Evolutionary conservation across 805 yeast genomes (phyloP), one percentile per base, ranked within the genome.

Genomic region (Metschnikowia reukaufii): DNA sequence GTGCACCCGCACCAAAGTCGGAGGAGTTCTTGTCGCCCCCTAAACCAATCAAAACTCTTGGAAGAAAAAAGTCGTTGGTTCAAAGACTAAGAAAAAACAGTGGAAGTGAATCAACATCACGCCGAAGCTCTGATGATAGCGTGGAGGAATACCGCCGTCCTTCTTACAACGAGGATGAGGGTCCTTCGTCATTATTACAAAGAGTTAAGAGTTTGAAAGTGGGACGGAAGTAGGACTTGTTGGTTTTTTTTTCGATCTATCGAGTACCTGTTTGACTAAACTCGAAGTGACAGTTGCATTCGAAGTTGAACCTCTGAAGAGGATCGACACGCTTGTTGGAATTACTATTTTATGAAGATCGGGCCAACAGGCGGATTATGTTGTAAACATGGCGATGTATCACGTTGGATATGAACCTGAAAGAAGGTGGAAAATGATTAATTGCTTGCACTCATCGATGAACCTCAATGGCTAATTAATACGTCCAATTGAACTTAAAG

Each of bases 171-270:
- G 59, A 48, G 19, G 57, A 53, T 8, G 58, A 51, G 10, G 54
- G 46, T 9, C 34, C 52, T 45, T 19, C 46, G 45, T 83, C 88
- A 4, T 74, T 91, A 51, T 70, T 91, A 60, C 83, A 85, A 61
- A 83, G 97, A 63, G 97, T 91, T 37, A 88, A 86, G 68, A 88
- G 96, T 72, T 77, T 91, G 70, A 88, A 88, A 66, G 96, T 88
- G 35, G 82, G 87, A n/a, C 65, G 76, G 51, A 68, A 64, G 59
- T 70, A 58, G 51, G 36, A 21, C n/a, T 46, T 17, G n/a, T 13
- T 2, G 9, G 3, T 6, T 16, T 34, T 34, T 15, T 20, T 36
- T 31, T 27, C 10, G 18, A 2, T 4, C 12, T 13, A 25, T 25
- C 29, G 12, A 3, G 2, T 25, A 3, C 12, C 12, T 19, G 7